Conservation (phyloP, 345 rosid genomes). For the Tarenaya hassleriana region DNA sequence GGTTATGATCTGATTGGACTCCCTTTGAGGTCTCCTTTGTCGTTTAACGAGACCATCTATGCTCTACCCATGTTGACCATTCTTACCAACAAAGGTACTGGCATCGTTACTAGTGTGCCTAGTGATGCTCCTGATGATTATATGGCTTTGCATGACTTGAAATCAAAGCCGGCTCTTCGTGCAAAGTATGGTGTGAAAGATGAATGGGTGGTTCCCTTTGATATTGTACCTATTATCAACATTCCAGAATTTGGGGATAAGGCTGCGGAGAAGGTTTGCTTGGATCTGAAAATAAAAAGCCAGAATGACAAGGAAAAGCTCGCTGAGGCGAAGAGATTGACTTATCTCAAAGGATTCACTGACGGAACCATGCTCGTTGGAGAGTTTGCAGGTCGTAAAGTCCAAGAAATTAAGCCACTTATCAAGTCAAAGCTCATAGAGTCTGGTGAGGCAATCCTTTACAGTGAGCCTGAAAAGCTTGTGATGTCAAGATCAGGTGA, state of each 20-base stretch:
- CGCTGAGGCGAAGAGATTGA: constrained; percentile 81
- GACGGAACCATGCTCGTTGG: constrained; percentile 85
- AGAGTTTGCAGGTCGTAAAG: constrained; percentile 60
- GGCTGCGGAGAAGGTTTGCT: constrained; percentile 83
- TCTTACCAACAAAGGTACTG: constrained; percentile 92
- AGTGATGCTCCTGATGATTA: constrained; percentile 97
- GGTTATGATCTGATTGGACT: constrained; percentile 89
- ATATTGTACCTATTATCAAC: constrained; percentile 65
- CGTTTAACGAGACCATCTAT: constrained; percentile 59
- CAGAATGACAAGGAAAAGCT: constrained; percentile 94
- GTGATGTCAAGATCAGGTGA: constrained; percentile 96
- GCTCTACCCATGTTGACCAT: constrained; percentile 93
- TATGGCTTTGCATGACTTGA: constrained; percentile 75
- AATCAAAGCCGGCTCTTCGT: constrained; percentile 70
- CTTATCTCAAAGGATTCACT: constrained; percentile 77
- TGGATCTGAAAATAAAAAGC: constrained; percentile 74
- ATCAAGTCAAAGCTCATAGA: constrained; percentile 61
- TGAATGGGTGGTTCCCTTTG: constrained; percentile 81
- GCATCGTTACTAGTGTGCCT: constrained; percentile 93
- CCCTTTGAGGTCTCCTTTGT: constrained; percentile 66
- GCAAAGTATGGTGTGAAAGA: constrained; percentile 70
- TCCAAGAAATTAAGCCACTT: constrained; percentile 76
- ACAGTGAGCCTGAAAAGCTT: constrained; percentile 91
- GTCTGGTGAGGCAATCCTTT: constrained; percentile 62
- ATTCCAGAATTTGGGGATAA: constrained; percentile 83